These are phyloP conservation scores for Colletotrichum sidae DNA, from an alignment of 2,329 filamentous ascomycete genomes.

Conservation along the genomic window DNA sequence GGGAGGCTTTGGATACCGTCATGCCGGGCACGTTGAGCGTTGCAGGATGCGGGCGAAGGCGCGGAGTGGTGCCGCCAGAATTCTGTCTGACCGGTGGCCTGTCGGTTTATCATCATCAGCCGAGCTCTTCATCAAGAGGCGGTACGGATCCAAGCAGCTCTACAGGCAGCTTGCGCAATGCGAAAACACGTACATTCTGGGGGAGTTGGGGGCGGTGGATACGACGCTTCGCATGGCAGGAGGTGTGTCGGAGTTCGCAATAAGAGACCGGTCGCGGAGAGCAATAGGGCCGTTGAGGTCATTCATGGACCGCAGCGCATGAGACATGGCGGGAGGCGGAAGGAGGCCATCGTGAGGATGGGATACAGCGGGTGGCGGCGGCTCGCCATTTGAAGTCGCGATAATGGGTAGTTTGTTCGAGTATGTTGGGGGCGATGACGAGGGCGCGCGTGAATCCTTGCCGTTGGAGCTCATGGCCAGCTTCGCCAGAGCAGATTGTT, in stretches of 20 bases:
- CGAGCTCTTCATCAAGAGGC: constrained; percentile 11
- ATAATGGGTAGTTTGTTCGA: constrained; percentile 16
- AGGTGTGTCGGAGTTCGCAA: constrained; percentile 58
- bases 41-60: constrained; percentile 85
- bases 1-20: constrained; percentile 94
- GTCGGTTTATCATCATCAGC: constrained; percentile 42
- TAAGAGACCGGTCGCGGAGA: constrained; percentile 43
- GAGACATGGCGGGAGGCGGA: constrained; percentile 50
- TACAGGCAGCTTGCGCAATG: constrained; percentile 25
- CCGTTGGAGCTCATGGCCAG: constrained; percentile 56
- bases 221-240: constrained; percentile 67
- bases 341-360: constrained; percentile 44
- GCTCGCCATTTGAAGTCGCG: constrained; percentile 22
- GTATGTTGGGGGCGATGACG: constrained; percentile 46
- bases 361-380: constrained; percentile 43
- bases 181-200: constrained; percentile 63
- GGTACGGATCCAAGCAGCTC: constrained; percentile 12
- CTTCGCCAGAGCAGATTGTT: constrained; percentile 56
- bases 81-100: constrained; percentile 78
- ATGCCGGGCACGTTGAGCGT: constrained; percentile 97
- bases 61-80: constrained; percentile 81
- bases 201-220: constrained; percentile 69
- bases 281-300: constrained; percentile 50
- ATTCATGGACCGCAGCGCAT: constrained; percentile 55
- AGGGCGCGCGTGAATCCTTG: constrained; percentile 37